Percentiles rank a stretch among this genome's conserved stretches.
Evolutionary conservation across 257 asterid species (phyloP).

Genomic region (Plectranthus barbatus): DNA sequence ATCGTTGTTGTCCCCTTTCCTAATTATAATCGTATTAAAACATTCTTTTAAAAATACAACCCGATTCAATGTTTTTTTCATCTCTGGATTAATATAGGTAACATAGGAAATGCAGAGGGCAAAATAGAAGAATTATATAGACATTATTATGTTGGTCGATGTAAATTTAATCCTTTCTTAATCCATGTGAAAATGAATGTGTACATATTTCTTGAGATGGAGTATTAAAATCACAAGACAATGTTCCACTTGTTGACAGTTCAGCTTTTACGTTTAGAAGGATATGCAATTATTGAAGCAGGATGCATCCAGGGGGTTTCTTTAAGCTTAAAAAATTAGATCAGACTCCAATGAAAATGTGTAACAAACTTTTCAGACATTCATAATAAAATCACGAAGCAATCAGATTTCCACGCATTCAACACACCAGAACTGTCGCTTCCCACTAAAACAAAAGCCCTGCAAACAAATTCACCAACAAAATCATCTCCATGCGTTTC

Average conservation of each 20-base stretch:
- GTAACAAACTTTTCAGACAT: background rate
- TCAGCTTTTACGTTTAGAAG: background rate
- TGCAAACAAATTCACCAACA: background rate
- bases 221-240: background rate
- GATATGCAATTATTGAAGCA: background rate
- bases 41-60: too few relatives aligned
- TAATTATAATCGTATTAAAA: too few relatives aligned
- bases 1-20: too few relatives aligned
- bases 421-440: background rate
- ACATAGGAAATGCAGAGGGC: too few relatives aligned
- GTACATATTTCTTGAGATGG: too few relatives aligned
- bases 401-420: background rate
- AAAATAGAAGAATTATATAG: too few relatives aligned
- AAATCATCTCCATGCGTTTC: constrained; percentile 12
- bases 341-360: background rate
- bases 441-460: background rate
- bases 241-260: background rate
- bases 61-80: too few relatives aligned
- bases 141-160: too few relatives aligned
- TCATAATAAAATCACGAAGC: constrained; percentile 7
- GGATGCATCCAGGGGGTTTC: background rate
- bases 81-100: too few relatives aligned
- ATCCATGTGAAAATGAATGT: too few relatives aligned
- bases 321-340: too few relatives aligned
- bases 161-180: too few relatives aligned